These are phyloP conservation scores for Przewalskia tangutica DNA, from an alignment of 257 asterid genomes.

Conservation along the genomic window DNA sequence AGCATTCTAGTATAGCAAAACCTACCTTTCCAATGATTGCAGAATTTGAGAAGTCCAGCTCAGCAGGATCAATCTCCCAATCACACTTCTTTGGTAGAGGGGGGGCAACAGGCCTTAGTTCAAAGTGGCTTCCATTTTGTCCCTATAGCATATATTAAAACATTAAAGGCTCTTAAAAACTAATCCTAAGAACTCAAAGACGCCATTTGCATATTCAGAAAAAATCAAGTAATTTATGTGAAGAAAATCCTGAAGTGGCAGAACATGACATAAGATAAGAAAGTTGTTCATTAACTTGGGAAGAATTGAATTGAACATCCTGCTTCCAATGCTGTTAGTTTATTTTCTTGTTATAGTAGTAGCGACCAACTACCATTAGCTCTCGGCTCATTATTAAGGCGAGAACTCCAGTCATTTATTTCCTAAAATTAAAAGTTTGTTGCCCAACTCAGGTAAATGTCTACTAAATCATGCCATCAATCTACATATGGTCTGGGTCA, in stretches of 20 bases:
- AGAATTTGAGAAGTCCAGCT: conserved; percentile 78
- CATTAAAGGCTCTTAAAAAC: neutral
- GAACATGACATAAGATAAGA: neutral
- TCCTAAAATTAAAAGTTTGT: neutral
- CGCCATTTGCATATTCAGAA: neutral
- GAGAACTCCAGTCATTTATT: neutral
- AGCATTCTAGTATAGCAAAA: neutral
- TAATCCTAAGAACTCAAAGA: neutral
- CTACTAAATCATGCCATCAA: neutral
- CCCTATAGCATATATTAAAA: conserved; percentile 49
- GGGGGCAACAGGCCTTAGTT: conserved; percentile 82
- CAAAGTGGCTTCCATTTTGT: conserved; percentile 94
- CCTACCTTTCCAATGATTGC: conserved; percentile 77
- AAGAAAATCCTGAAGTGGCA: neutral
- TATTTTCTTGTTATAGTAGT: neutral
- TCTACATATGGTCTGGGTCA: neutral
- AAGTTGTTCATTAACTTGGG: neutral
- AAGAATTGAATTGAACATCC: neutral
- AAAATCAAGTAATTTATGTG: neutral
- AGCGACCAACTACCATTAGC: neutral
- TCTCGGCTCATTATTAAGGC: neutral
- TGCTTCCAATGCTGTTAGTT: neutral
- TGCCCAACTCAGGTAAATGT: neutral
- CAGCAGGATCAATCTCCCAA: conserved; percentile 93
- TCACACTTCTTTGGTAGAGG: conserved; percentile 95